Evolutionary conservation across 2,329 filamentous ascomycete species (phyloP), one percentile per base, ranked within the genome.

Genomic region (Diaporthe amygdali): DNA sequence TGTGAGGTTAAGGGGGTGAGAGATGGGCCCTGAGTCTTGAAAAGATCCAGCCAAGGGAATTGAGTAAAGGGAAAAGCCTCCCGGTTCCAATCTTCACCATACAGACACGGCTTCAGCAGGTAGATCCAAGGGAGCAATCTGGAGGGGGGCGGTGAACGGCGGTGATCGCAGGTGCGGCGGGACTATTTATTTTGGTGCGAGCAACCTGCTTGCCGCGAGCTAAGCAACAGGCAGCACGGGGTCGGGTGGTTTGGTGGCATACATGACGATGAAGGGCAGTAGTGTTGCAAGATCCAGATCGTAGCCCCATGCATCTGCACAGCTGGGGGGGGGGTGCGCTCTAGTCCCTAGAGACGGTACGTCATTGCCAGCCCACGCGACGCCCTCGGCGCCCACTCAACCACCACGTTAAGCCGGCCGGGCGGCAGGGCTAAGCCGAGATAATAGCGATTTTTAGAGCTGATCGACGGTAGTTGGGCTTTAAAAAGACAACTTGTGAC

Each of bases 351-450:
- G 37, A 14, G 37, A 14, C 37, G 37, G 30, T 64, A 64, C 59
- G 59, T 64, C 59, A 64, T 64, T 64, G 30, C 44, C 59, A 63
- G 59, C 41, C 59, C 59, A 63, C 59, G 41, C 59, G 59, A 46
- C 14, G 15, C 41, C 59, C 39, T 32, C 59, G 20, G 10, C 41
- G 30, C 37, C 59, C 44, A 37, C 20, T 64, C 44, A 34, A 27
- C 12, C 59, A 20, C 32, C 27, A 41, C 44, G 20, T 30, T 64
- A n/a, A 64, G 59, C 44, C 59, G 59, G 14, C 14, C 41, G 37
- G 30, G 44, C 44, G 59, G 30, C 59, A 49, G 59, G 59, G 44
- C 44, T 49, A 20, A n/a, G 49, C 59, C 59, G 59, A 64, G 59
- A 49, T 37, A 39, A 30, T 30, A 20, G 44, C 44, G 30, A 37